Conservation (phyloP, 202 grass and related monocot species). For the Setaria italica region DNA sequence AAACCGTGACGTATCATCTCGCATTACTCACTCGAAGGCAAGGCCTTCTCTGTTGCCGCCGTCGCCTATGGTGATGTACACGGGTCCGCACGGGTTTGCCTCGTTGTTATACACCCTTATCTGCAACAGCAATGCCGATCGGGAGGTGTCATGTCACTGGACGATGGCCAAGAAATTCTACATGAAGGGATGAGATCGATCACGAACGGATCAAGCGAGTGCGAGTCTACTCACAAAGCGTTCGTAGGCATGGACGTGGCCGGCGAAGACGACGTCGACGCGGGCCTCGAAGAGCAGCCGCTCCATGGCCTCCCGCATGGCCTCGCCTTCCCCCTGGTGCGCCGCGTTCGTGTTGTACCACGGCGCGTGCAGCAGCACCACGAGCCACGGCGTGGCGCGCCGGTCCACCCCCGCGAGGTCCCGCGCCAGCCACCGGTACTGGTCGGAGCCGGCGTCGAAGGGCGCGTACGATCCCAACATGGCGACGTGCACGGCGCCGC, state of each 20-base stretch:
- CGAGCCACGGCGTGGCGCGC: conserved; percentile 66
- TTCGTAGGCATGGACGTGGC: conserved; percentile 86
- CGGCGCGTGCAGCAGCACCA: conserved; percentile 73
- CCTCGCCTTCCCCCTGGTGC: conserved; percentile 81
- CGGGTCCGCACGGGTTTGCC: conserved; percentile 65
- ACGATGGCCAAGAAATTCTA: background rate
- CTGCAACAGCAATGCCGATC: conserved; percentile 36
- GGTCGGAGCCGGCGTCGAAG: conserved; percentile 56
- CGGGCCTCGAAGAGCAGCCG: conserved; percentile 59
- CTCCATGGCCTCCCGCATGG: conserved; percentile 82
- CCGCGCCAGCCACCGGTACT: conserved; percentile 73
- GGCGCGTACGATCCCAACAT: conserved; percentile 81
- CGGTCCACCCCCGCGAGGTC: conserved; percentile 80
- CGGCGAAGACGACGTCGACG: conserved; percentile 78
- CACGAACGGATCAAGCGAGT: background rate
- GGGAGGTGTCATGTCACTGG: background rate
- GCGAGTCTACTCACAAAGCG: conserved; percentile 69
- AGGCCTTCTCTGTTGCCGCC: conserved; percentile 97
- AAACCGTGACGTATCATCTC: background rate
- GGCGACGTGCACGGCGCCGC: conserved; percentile 59
- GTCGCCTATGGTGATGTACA: conserved; percentile 89
- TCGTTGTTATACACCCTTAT: conserved; percentile 69
- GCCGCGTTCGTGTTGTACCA: conserved; percentile 96
- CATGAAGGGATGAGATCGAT: background rate
- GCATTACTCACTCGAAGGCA: conserved; percentile 70